Base-by-base conservation (phyloP, 371 early-diverging fungal genomes). In the Funneliformis caledonium region DNA sequence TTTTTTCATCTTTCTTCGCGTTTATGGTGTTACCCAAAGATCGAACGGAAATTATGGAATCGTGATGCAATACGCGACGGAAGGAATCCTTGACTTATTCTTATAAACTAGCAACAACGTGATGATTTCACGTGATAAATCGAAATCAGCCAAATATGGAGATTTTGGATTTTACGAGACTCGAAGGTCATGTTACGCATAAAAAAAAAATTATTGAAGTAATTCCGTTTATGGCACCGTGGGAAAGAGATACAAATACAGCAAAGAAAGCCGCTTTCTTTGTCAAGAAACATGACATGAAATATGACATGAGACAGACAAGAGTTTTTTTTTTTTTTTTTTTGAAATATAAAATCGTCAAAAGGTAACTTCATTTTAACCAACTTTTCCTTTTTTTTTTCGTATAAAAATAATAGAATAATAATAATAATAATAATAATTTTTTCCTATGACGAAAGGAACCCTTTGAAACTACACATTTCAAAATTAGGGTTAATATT, bases 41-140 rank as follows among this genome's bases (percentile, higher is more conserved):
- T 19, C 19, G 19, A 56, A 56, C 19, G 56, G 56, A 72, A 45
- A 72, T 42, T 47, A 72, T 48, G 45, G 12, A 45, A 47, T 72
- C 19, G 75, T 59, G 14, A 75, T 75, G 75, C 33, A 75, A 33
- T 59, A 56, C 50, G 75, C 75, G 10, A n/a, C 37, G 26, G 75
- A 75, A 50, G 75, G 75, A 26, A 48, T 26, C 9, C 52, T 75
- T 60, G 59, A 52, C 16, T 26, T 5, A 26, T 75, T 50, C 31
- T 37, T 56, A 22, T 12, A 9, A 9, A 19, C 14, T 60, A 56
- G 59, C 37, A 26, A 26, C 26, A 26, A 26, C 26, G 26, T 26
- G 26, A 26, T 26, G 26, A 26, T 26, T 26, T 26, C 26, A 26
- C 26, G 26, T 26, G 26, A 26, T 26, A 26, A 37, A 37, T 37